Base-by-base conservation (phyloP, 257 asterid genomes). In the Marsdenia floribunda region DNA sequence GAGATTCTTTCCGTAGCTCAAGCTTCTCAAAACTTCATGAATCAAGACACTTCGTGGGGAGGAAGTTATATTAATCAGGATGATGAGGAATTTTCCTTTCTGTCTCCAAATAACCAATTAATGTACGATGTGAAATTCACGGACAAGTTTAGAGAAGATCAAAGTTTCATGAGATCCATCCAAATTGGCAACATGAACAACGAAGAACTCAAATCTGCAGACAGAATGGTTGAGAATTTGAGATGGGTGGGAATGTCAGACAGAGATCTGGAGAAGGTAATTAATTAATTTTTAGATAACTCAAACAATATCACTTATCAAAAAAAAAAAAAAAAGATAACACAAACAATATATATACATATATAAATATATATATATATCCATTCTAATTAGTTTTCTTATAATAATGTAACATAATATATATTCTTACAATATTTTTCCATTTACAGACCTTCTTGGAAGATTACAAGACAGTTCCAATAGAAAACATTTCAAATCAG, bases 1-100 rank as follows among this genome's bases (percentile, higher is more conserved):
- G 97, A 92, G 84, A 94, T 90, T 54, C 87, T 89, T 12, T 90
- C 96, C 5, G 93, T 91, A 18, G 97, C 96, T 49, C 96, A 93
- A 74, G 92, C 94, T 78, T 92, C 98, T 47, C 90, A 92, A 16
- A 77, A 88, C 60, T 85, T 89, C 66, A 91, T 86, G 79, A 88
- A 87, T 78, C 91, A 87, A 72, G 90, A 85, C 6, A 15, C 84
- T 9, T 3, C 78, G 1, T 80, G 87, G 84, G 81, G 79, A 52
- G 67, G 74, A 24, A 61, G 63, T 53, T 16, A 53, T 18, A 16
- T 6, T 80, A 74, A 21, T 29, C 73, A 80, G 14, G 77, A 86
- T 4, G 42, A 22, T 14, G 89, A 89, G 40, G 97, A 89, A 33
- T 90, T 95, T 73, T 86, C 98, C 12, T 95, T 89, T 66, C 69